phyloP scores from a whole-genome alignment of 2,329 filamentous ascomycete genomes.

The Harringtonia aguacate region DNA sequence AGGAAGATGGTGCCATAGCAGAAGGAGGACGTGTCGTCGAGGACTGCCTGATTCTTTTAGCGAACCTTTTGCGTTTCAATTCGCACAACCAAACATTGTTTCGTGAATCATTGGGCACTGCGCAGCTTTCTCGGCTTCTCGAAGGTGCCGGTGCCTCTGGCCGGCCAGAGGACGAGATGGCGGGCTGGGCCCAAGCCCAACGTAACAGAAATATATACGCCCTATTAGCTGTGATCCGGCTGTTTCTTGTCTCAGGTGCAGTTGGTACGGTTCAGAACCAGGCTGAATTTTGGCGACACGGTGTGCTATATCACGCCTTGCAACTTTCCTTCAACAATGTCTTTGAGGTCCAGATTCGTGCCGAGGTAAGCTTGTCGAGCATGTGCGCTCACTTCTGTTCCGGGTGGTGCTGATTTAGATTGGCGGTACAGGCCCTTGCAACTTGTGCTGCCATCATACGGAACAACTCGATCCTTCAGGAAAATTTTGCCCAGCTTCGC shows the following conservation, averaged over 20 bases:
- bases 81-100: constrained; percentile 90
- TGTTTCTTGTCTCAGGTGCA: constrained; percentile 78
- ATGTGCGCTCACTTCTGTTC: background rate
- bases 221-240: constrained; percentile 70
- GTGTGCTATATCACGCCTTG: constrained; percentile 67
- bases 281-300: constrained; percentile 72
- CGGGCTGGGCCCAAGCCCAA: constrained; percentile 65
- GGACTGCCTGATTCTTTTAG: constrained; percentile 82
- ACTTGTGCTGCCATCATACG: constrained; percentile 84
- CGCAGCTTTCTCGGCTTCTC: constrained; percentile 59
- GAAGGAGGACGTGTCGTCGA: constrained; percentile 83
- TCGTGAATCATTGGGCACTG: constrained; percentile 76
- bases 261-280: constrained; percentile 76
- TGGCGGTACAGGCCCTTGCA: constrained; percentile 51
- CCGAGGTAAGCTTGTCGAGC: constrained; percentile 47
- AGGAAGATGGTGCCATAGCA: constrained; percentile 66
- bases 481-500: constrained; percentile 78
- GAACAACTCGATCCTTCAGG: constrained; percentile 69
- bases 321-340: constrained; percentile 69
- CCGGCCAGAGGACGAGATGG: constrained; percentile 43
- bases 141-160: constrained; percentile 29
- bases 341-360: constrained; percentile 66
- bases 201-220: constrained; percentile 88
- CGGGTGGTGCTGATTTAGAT: background rate
- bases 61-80: constrained; percentile 80